Evolutionary conservation across 768 basidiomycete species (phyloP), one percentile per base, ranked within the genome.

Genomic region (Suillus paluster): DNA sequence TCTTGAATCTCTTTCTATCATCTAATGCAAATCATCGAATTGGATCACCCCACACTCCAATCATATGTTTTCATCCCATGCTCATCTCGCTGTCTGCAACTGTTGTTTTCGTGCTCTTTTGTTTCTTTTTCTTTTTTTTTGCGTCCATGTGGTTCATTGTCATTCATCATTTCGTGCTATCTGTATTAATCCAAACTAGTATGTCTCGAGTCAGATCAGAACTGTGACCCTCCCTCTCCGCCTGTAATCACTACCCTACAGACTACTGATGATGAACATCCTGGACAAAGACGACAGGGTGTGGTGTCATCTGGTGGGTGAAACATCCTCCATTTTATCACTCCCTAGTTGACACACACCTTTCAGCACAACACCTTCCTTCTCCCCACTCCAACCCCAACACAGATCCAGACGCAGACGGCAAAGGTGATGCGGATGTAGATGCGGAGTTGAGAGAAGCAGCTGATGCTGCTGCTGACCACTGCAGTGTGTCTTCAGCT

Each of bases 391-490:
- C 60, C n/a, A 58, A 60, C 60, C 33, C 60, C 61, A 58, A 65
- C 44, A 58, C 55, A 39, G 64, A 70, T 60, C 62, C 60, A 23
- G 77, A 71, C 21, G 74, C 69, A 27, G 71, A 65, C 12, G 4
- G 19, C 57, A 7, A 74, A 21, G 73, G 53, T 9, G 73, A 75
- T 19, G 71, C 72, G 1, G 81, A 81, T 58, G 76, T 81, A 0
- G 83, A 84, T 12, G 75, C 30, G 6, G 50, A 84, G 30, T 68
- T 84, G 27, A 68, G 84, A n/a, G 83, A 83, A 63, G 83, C 83
- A 39, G 83, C 82, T 0, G 81, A 81, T 62, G 83, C 82, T 7
- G 78, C 83, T 27, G 54, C 17, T 6, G 83, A 82, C 67, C 80
- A 78, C 21, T 74, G 81, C 54, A 78, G 75, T 55, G 54, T 38